Percentiles rank a stretch among this genome's conserved stretches.
phyloP scores from a whole-genome alignment of 441 rosid species.

The Bruguiera hainesii region DNA sequence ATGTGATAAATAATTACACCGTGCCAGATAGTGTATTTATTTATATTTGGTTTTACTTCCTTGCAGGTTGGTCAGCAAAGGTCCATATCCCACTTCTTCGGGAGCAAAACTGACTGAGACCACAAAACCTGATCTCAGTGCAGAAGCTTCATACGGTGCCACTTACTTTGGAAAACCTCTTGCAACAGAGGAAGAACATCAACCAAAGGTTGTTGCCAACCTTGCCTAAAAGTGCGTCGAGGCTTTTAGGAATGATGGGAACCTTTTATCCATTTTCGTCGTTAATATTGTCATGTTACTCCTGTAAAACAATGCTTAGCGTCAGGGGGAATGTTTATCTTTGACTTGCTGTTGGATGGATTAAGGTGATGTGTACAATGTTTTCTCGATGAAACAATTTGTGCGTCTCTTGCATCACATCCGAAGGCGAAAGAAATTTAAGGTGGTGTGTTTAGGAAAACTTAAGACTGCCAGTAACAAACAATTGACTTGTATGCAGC shows the following conservation, averaged over 20 bases:
- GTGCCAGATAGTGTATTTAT: background rate
- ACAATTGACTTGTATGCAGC: constrained; percentile 3
- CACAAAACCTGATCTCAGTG: constrained; percentile 26
- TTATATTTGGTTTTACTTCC: background rate
- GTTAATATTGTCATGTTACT: constrained; percentile 5
- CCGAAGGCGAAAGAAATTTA: constrained; percentile 5
- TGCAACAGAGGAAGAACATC: constrained; percentile 28
- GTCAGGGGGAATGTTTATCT: constrained; percentile 12
- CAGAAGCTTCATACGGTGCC: constrained; percentile 30
- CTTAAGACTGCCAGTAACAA: background rate
- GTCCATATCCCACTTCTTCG: constrained; percentile 49
- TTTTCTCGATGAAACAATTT: constrained; percentile 9
- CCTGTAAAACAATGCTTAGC: constrained; percentile 2
- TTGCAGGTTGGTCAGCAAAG: constrained; percentile 69
- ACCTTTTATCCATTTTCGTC: background rate
- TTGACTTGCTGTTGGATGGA: constrained; percentile 17
- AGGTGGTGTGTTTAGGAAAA: background rate
- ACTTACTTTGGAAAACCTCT: constrained; percentile 34
- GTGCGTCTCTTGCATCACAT: background rate
- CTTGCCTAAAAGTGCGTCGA: constrained; percentile 24
- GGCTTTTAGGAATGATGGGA: constrained; percentile 3
- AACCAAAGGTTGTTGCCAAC: constrained; percentile 27
- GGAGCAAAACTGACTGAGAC: constrained; percentile 35
- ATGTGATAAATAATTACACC: too few species aligned
- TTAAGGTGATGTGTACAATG: constrained; percentile 12